Base-by-base conservation (phyloP, 1,139 yeast genomes). In the Saccharomycopsis hybrid region DNA sequence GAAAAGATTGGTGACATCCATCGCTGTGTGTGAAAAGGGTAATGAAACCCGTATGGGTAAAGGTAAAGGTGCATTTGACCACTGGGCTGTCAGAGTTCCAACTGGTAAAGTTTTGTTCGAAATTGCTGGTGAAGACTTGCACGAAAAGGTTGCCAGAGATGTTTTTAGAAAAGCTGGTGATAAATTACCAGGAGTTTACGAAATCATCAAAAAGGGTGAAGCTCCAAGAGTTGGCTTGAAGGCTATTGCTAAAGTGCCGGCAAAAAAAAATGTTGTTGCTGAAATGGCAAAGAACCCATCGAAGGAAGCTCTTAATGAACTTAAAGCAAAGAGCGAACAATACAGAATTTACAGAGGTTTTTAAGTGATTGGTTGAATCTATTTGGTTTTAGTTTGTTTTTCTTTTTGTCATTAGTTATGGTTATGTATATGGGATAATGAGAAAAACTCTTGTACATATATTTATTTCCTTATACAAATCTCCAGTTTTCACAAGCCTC, bases 11-110 rank as follows among this genome's bases (percentile, higher is more conserved):
- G 80, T 83, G 46, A 85, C 96, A 46, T 84, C 86, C 65, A 77
- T 88, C 53, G 94, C 97, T 0, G 95, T 92, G 25, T 90, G 97
- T 69, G 80, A 87, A 53, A 92, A 92, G 71, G 99, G 99, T 72
- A 92, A 94, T 67, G 97, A 92, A 66, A 88, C 97, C 24, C 92
- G 99, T 82, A 92, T 92, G 99, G 99, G 99, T 73, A 92, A 94
- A 69, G 99, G 99, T 72, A 92, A 92, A 69, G 99, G 99, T 68
- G 83, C 94, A 0, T 90, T 92, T 64, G 96, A 89, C 61, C 95
- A 88, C 71, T 94, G 97, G 97, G 95, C 95, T 57, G 86, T 83
- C 43, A 79, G 99, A 61, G 92, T 92, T 24, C 95, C 98, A 44
- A 89, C 97, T 0, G 99, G 99, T 2, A 89, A 89, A 63, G 82